Percentiles rank a stretch among this genome's conserved stretches.
phyloP scores from a whole-genome alignment of 2,329 filamentous ascomycete genomes.

The Fusarium transvaalense region DNA sequence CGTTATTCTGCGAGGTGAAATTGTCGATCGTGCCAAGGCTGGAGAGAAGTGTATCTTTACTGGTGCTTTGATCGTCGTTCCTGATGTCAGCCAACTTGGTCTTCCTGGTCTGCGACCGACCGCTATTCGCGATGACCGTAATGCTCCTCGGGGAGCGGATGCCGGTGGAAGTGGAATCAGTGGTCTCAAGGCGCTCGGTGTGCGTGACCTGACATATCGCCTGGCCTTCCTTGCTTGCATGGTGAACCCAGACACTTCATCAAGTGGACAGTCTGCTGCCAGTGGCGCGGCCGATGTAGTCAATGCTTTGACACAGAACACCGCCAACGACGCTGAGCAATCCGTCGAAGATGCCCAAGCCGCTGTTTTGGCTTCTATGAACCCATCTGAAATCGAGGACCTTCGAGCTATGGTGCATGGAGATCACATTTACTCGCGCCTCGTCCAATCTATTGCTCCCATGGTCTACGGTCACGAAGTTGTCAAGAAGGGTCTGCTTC shows the following conservation, averaged over 20 bases:
- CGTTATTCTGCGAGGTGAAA: conserved; percentile 94
- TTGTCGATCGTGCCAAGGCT: conserved; percentile 96
- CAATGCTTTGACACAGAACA: conserved; percentile 76
- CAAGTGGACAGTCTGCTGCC: conserved; percentile 79
- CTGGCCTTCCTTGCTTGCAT: conserved; percentile 98
- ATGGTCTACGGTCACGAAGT: conserved; percentile 98
- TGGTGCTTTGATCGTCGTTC: conserved; percentile 94
- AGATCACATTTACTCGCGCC: conserved; percentile 91
- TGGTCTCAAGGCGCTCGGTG: conserved; percentile 91
- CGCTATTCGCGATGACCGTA: conserved; percentile 84
- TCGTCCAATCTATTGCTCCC: conserved; percentile 94
- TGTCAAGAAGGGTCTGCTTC: conserved; percentile 94
- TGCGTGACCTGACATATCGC: conserved; percentile 93
- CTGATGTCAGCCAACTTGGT: conserved; percentile 94
- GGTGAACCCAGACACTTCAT: conserved; percentile 89
- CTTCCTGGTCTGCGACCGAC: conserved; percentile 87
- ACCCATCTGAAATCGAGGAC: conserved; percentile 88
- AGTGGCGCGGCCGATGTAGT: conserved; percentile 80
- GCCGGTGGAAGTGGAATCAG: conserved; percentile 86
- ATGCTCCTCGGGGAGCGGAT: conserved; percentile 78
- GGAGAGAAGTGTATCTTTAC: conserved; percentile 99
- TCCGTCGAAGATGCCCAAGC: conserved; percentile 89
- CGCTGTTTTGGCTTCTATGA: conserved; percentile 87
- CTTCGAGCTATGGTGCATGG: conserved; percentile 93
- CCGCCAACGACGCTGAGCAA: conserved; percentile 74